phyloP scores from a whole-genome alignment of 805 yeast genomes.

The Candida coquimbonensis region DNA sequence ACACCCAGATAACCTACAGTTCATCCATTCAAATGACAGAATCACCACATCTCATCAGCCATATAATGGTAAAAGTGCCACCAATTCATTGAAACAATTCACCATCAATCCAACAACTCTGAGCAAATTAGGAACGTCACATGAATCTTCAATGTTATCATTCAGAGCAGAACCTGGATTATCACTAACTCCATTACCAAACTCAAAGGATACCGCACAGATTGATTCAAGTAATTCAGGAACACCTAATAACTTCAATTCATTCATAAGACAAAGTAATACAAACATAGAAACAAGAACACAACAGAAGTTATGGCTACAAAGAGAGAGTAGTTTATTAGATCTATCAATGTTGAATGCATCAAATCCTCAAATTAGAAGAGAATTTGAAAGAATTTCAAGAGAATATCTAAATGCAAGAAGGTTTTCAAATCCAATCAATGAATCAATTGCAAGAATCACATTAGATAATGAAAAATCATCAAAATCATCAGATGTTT shows the following conservation, averaged over 20 bases:
- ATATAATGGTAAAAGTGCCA: slow-evolving; percentile 1
- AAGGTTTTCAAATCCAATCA: slow-evolving; percentile 63
- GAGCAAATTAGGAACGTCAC: slow-evolving; percentile 10
- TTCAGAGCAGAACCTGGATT: slow-evolving; percentile 17
- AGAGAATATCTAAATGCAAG: slow-evolving; percentile 67
- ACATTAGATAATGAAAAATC: slow-evolving; percentile 14
- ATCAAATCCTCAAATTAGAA: slow-evolving; percentile 42
- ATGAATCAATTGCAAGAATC: slow-evolving; percentile 51
- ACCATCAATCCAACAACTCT: slow-evolving; percentile 9
- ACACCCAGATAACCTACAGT: slow-evolving; percentile 10
- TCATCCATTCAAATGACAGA: slow-evolving; percentile 25
- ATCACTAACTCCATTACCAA: slow-evolving; percentile 21
- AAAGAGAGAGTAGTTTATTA: slow-evolving; percentile 64
- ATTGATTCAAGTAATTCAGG: slow-evolving; percentile 9
- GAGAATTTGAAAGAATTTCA: slow-evolving; percentile 74
- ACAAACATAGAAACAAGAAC: slow-evolving; percentile 57
- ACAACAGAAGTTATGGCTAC: slow-evolving; percentile 80
- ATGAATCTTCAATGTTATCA: slow-evolving; percentile 17
- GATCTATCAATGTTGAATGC: slow-evolving; percentile 33
- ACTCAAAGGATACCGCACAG: slow-evolving; percentile 8
- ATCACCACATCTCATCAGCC: slow-evolving; percentile 9
- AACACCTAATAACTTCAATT: slow-evolving; percentile 32
- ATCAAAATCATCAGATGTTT: background rate
- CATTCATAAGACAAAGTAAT: slow-evolving; percentile 32
- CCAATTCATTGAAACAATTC: slow-evolving; percentile 21